Base-by-base conservation (phyloP, 2,329 filamentous ascomycete species). In the Sporothrix variecibatus region DNA sequence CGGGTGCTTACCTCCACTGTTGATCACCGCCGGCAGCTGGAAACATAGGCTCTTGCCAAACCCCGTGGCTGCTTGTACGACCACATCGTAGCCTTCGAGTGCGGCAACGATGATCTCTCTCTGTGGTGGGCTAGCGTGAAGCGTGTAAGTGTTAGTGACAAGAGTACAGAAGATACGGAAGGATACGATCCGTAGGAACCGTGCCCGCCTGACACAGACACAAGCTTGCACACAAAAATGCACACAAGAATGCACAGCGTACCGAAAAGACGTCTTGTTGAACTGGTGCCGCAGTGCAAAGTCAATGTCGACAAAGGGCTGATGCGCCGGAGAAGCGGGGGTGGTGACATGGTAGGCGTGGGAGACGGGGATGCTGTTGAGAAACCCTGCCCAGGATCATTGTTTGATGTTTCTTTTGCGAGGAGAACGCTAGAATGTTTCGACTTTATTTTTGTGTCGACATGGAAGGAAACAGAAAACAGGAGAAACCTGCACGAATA, bases 11-110 rank as follows among this genome's bases (percentile, higher is more conserved):
- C 91, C 79, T 84, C 95, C 95, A 81, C 91, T 90, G 79, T 95
- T 92, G 73, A 97, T 91, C 43, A 98, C 91, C 31, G 95, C 95
- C 9, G 95, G 95, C 0, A 98, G 87, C 81, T 98, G 95, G 80
- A 95, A 98, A 84, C 95, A 98, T 72, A 98, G 82, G 79, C 94
- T 97, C 82, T 98, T 98, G 58, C 95, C 95, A 81, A 98, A 98
- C 11, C 92, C 94, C 2, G 93, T 95, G 72, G 93, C 93, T 65
- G 95, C 95, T 82, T 98, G 95, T 0, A 98, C 88, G 80, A 97
- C 98, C 60, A 98, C 92, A 91, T 98, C 95, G 76, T 95, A 87
- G 20, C 94, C 92, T 73, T 92, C 89, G 9, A 98, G 86, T 2
- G 93, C 93, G 8, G 94, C 93, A 74, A 88, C 86, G 73, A 98